Base-by-base conservation (phyloP, 2,329 filamentous ascomycete species). In the Metarhizium guizhouense region DNA sequence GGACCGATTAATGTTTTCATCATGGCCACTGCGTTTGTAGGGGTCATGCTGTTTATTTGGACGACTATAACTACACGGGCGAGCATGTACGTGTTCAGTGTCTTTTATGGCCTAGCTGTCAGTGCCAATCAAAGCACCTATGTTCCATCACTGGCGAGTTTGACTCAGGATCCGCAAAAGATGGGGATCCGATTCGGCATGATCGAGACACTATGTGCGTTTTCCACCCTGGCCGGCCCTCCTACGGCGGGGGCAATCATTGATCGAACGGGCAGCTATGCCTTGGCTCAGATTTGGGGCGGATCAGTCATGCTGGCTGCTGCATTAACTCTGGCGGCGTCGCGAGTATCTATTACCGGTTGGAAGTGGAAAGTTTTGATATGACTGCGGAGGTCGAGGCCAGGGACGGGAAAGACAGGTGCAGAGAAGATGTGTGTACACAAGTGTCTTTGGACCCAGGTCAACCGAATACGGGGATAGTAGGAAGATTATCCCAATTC, bases 1-100 rank as follows among this genome's bases (percentile, higher is more conserved):
- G 83, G 83, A 0, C 74, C 79, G 0, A 69, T 84, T 51, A 85
- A 85, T 61, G 73, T 76, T 1, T 72, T 82, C 30, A 73, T 82
- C 32, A n/a, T 78, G 0, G 74, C 76, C 52, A 72, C 71, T 2
- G 64, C 76, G 11, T 57, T 74, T 4, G 71, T 78, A 3, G 72
- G 73, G 1, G 64, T 78, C 14, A 68, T 81, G 56, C 67, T 82
- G 38, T 83, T 77, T 60, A 72, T 68, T 53, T 87, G 84, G 84
- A 74, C 76, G 2, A 76, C 73, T 0, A 79, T 86, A 2, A 62
- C 58, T 32, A 49, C 13, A 11, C 61, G 61, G 3, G 57, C 64
- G 3, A 70, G 68, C 56, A 74, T 76, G 70, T 76, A 76, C 58
- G 61, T 66, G 42, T 79, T 77, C 62, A 70, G 70, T 42, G 69